A percentile compares a stretch with the other conserved stretches of the same genome.
These are phyloP conservation scores for Suhomyces terraborum DNA, from an alignment of 1,139 yeast genomes.

Conservation along the genomic window DNA sequence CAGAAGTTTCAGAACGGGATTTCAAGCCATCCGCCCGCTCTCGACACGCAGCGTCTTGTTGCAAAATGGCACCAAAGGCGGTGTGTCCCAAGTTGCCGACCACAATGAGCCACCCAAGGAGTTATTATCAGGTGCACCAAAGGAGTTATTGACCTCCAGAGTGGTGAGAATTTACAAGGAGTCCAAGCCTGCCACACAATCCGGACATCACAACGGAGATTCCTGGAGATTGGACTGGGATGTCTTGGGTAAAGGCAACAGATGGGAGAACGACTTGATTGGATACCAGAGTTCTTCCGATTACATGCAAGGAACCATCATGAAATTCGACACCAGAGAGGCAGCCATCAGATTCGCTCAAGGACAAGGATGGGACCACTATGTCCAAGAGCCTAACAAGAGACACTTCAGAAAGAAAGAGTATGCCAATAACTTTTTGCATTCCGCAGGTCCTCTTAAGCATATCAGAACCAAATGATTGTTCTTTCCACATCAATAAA, in stretches of 20 bases:
- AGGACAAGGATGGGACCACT: slow-evolving; percentile 85
- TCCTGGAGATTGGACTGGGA: slow-evolving; percentile 88
- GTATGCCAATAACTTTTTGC: slow-evolving; percentile 71
- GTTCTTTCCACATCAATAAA: background rate
- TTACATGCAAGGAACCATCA: slow-evolving; percentile 82
- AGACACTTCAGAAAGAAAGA: slow-evolving; percentile 76
- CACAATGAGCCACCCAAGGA: slow-evolving; percentile 47
- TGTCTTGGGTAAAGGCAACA: slow-evolving; percentile 69
- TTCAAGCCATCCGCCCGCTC: slow-evolving; percentile 24
- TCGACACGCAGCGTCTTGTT: slow-evolving; percentile 19
- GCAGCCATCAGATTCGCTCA: slow-evolving; percentile 79
- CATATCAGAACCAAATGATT: slow-evolving; percentile 76
- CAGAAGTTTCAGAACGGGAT: slow-evolving; percentile 24
- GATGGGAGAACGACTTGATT: slow-evolving; percentile 90
- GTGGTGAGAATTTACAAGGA: slow-evolving; percentile 78
- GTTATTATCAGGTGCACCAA: slow-evolving; percentile 79
- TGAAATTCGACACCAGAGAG: slow-evolving; percentile 75
- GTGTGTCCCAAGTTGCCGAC: slow-evolving; percentile 11
- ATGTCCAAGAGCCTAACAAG: slow-evolving; percentile 77
- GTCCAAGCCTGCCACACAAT: slow-evolving; percentile 81
- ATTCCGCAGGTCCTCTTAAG: slow-evolving; percentile 71
- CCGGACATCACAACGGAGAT: slow-evolving; percentile 57
- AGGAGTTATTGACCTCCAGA: slow-evolving; percentile 60
- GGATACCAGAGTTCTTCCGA: slow-evolving; percentile 85
- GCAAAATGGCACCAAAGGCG: slow-evolving; percentile 22